phyloP scores from a whole-genome alignment of 768 basidiomycete species.

The Amanita fuliginea region DNA sequence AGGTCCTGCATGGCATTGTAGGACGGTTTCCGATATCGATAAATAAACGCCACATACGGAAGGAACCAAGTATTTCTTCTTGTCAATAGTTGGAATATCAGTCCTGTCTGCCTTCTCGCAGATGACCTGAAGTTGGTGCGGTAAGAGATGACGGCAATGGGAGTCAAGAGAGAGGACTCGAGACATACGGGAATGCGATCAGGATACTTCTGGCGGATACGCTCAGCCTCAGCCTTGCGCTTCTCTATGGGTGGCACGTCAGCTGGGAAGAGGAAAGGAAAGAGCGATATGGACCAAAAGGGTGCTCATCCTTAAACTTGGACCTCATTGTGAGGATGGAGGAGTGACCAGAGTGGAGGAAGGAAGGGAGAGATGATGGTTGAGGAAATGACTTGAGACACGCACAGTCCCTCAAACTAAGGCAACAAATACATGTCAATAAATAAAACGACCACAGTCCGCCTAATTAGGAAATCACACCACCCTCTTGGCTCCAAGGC shows the following conservation, averaged over 20 bases:
- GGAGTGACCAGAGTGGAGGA: constrained; percentile 5
- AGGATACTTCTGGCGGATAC: constrained; percentile 96
- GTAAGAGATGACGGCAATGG: background rate
- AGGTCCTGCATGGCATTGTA: constrained; percentile 50
- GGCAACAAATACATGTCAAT: constrained; percentile 23
- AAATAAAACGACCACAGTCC: constrained; percentile 16
- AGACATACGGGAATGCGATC: constrained; percentile 90
- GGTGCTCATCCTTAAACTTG: constrained; percentile 99
- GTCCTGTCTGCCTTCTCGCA: constrained; percentile 99
- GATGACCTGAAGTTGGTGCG: constrained; percentile 62
- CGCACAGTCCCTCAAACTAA: constrained; percentile 26
- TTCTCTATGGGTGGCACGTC: constrained; percentile 60
- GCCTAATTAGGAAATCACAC: constrained; percentile 4
- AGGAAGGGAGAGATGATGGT: constrained; percentile 7
- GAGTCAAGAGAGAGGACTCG: constrained; percentile 2
- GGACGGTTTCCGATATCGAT: background rate
- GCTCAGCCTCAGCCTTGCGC: constrained; percentile 98
- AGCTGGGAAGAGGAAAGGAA: constrained; percentile 10
- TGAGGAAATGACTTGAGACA: constrained; percentile 19
- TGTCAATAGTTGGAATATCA: constrained; percentile 98
- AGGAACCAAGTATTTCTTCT: constrained; percentile 99
- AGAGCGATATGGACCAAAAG: constrained; percentile 63
- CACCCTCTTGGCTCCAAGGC: constrained; percentile 36
- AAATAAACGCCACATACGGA: constrained; percentile 45
- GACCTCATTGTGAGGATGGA: constrained; percentile 54